These are phyloP conservation scores for Myochromella boudieri DNA, from an alignment of 768 basidiomycete genomes.

Conservation along the genomic window DNA sequence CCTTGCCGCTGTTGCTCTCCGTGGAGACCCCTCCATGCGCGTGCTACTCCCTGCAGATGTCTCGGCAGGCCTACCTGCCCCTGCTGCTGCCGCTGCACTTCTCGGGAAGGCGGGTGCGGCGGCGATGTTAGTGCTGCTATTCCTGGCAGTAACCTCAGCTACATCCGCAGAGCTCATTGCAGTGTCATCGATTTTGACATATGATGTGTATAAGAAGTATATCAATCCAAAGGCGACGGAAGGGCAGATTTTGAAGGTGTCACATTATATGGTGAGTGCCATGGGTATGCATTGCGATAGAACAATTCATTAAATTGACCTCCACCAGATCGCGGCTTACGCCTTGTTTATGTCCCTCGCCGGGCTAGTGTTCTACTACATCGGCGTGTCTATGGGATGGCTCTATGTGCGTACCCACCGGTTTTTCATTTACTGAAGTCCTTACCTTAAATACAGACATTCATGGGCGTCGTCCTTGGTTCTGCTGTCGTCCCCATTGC, in stretches of 20 bases:
- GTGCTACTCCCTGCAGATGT: constrained; percentile 59
- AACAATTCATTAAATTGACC: neutral
- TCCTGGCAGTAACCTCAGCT: constrained; percentile 85
- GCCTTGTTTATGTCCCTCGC: constrained; percentile 81
- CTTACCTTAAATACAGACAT: constrained; percentile 48
- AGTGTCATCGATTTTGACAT: constrained; percentile 79
- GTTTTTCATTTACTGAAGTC: neutral
- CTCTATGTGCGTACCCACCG: constrained; percentile 61
- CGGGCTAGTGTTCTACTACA: constrained; percentile 84
- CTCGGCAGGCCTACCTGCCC: constrained; percentile 84
- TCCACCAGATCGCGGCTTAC: constrained; percentile 58
- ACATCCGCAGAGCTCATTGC: constrained; percentile 92
- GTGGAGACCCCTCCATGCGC: constrained; percentile 54
- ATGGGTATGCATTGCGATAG: neutral
- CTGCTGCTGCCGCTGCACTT: constrained; percentile 80
- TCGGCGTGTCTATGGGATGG: constrained; percentile 93
- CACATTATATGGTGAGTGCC: constrained; percentile 58
- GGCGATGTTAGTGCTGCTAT: constrained; percentile 77
- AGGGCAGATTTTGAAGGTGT: constrained; percentile 64
- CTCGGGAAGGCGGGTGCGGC: constrained; percentile 80
- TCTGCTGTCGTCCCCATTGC: constrained; percentile 88
- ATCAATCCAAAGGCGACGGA: constrained; percentile 83
- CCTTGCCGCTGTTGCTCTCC: constrained; percentile 82
- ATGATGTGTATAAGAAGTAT: constrained; percentile 85
- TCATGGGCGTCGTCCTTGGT: constrained; percentile 87